Conservation (phyloP, 208 protist genomes). For the Crithidia brevicula region DNA sequence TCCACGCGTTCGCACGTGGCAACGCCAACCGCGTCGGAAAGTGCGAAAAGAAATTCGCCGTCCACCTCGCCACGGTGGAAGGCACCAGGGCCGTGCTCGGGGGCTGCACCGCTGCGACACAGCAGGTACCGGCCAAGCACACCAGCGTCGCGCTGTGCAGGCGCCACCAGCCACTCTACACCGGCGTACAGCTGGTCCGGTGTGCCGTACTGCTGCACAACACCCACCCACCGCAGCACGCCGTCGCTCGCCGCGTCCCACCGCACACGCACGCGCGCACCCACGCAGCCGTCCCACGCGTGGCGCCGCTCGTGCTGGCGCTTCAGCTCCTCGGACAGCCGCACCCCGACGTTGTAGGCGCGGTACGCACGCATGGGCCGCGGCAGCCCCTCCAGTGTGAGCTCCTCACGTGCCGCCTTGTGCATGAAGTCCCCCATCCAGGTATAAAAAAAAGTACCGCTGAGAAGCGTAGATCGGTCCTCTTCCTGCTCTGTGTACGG, state of each 20-base stretch:
- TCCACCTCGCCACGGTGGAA: conserved; percentile 54
- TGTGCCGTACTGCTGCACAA: conserved; percentile 43
- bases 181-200: conserved; percentile 49
- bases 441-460: conserved; percentile 32
- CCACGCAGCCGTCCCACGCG: conserved; percentile 46
- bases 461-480: conserved; percentile 26
- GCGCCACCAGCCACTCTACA: conserved; percentile 51
- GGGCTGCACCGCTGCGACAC: neutral
- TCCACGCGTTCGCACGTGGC: conserved; percentile 56
- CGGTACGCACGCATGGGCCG: conserved; percentile 10
- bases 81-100: conserved; percentile 17
- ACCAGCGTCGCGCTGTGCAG: conserved; percentile 29
- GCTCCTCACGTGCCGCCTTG: conserved; percentile 2
- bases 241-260: conserved; percentile 29
- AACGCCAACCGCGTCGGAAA: conserved; percentile 1
- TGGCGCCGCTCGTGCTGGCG: conserved; percentile 35
- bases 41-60: conserved; percentile 66
- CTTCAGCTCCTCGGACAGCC: conserved; percentile 24
- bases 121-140: conserved; percentile 5
- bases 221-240: conserved; percentile 59
- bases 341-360: conserved; percentile 13
- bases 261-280: conserved; percentile 24
- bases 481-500: conserved; percentile 30
- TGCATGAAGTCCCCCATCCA: conserved; percentile 43
- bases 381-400: conserved; percentile 7